phyloP scores from a whole-genome alignment of 2,329 filamentous ascomycete genomes.

The Sphaerulina vaccinii region DNA sequence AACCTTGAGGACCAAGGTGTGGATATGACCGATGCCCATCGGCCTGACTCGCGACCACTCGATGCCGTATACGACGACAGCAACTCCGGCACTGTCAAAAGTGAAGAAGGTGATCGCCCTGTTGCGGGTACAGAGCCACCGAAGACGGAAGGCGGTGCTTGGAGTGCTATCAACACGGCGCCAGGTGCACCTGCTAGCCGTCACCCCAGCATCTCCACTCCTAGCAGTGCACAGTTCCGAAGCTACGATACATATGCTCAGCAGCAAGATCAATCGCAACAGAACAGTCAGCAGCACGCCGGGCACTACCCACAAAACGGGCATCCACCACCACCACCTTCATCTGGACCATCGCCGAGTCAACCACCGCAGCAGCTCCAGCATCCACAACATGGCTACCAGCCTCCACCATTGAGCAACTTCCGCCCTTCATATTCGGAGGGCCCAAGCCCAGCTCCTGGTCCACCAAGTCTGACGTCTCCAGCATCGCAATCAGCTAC shows the following conservation, averaged over 20 bases:
- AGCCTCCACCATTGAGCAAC: slow-evolving; percentile 24
- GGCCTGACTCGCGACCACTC: slow-evolving; percentile 21
- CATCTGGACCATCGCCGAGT: slow-evolving; percentile 6
- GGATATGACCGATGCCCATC: slow-evolving; percentile 38
- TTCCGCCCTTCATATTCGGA: slow-evolving; percentile 31
- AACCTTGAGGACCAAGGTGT: slow-evolving; percentile 39
- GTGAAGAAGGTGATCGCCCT: slow-evolving; percentile 33
- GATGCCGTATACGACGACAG: slow-evolving; percentile 34
- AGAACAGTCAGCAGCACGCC: background rate
- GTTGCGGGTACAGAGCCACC: slow-evolving; percentile 22
- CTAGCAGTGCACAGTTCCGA: slow-evolving; percentile 30
- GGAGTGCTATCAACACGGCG: slow-evolving; percentile 42
- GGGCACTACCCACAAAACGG: background rate
- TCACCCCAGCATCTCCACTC: slow-evolving; percentile 26
- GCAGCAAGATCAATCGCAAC: slow-evolving; percentile 16
- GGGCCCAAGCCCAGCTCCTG: slow-evolving; percentile 21
- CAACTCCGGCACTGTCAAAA: slow-evolving; percentile 35
- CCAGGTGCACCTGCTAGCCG: slow-evolving; percentile 29
- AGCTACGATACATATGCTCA: slow-evolving; percentile 33
- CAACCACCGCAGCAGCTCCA: slow-evolving; percentile 8
- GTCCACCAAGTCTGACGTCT: slow-evolving; percentile 30
- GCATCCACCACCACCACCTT: slow-evolving; percentile 14
- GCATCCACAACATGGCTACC: slow-evolving; percentile 9
- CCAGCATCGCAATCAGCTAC: slow-evolving; percentile 29
- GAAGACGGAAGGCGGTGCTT: slow-evolving; percentile 35